Evolutionary conservation across 2,329 filamentous ascomycete species (phyloP), one percentile per base, ranked within the genome.

Genomic region (Paecilomyces sp.): DNA sequence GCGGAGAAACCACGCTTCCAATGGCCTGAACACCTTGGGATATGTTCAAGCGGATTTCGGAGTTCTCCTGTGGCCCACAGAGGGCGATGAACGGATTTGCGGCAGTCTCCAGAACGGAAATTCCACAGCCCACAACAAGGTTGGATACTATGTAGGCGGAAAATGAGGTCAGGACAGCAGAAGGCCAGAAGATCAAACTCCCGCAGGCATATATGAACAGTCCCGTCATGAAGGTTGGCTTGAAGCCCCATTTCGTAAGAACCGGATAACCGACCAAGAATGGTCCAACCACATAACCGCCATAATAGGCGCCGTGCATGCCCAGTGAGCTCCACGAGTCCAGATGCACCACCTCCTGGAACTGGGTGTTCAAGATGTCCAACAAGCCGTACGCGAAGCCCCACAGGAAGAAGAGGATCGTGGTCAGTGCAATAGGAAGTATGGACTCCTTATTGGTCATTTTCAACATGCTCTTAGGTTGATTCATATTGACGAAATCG

Each of bases 361-460:
- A 87, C 58, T 84, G 82, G 0, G 71, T 67, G 70, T 96, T 96
- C 30, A 97, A 82, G 0, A 88, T 88, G 67, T 94, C 91, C 5
- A 96, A 79, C 1, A 96, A 82, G 0, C 92, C 92, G 66, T 96
- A 96, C 0, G 91, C 92, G 60, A 96, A 88, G 0, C 92, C 92
- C 92, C 91, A 96, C 2, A 96, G 78, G 64, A 96, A 86, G 75
- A 96, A 96, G 0, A 96, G 79, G 6, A 92, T 83, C 1, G 89
- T 90, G 24, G 95, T 91, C 63, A 91, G 64, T 1, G 81, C 75
- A 24, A 84, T 78, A 0, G 84, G 83, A 41, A 82, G 81, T 9
- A 86, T 67, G 0, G 83, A 85, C 64, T 87, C 83, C 57, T 76
- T 75, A 61, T 81, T 83, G 33, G 76, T 84, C 69, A 86, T 72